phyloP scores from a whole-genome alignment of 306 rosid genomes.

The Rubus parviflorus region DNA sequence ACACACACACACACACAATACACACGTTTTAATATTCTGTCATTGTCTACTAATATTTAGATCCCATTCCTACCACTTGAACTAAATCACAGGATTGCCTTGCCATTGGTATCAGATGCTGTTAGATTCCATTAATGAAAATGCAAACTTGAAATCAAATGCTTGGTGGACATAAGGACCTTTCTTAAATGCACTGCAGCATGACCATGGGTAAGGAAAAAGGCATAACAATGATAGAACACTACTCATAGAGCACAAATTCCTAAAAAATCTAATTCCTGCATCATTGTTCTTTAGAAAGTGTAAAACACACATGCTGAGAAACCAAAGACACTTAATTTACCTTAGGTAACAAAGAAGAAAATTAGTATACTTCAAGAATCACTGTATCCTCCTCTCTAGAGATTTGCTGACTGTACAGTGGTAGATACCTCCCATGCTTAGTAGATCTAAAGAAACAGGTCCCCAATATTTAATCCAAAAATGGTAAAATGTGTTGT shows the following conservation, averaged over 20 bases:
- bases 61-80: not conserved
- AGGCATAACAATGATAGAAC: not conserved
- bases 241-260: not conserved
- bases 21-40: not conserved
- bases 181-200: not conserved
- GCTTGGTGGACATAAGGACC: not conserved
- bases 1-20: not conserved
- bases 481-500: not conserved
- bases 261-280: not conserved
- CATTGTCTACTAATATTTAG: not conserved
- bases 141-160: not conserved
- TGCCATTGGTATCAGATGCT: not conserved
- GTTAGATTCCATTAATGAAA: not conserved
- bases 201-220: not conserved
- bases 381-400: conserved; percentile 8
- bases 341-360: conserved; percentile 9
- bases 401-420: not conserved
- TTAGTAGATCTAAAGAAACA: not conserved
- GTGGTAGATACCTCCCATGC: not conserved
- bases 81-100: not conserved
- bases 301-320: not conserved
- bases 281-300: not conserved
- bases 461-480: not conserved
- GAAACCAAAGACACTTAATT: conserved; percentile 4
- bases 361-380: not conserved